Evolutionary conservation across 805 yeast genomes (phyloP).

Genomic region (Zygosaccharomyces siamensis): DNA sequence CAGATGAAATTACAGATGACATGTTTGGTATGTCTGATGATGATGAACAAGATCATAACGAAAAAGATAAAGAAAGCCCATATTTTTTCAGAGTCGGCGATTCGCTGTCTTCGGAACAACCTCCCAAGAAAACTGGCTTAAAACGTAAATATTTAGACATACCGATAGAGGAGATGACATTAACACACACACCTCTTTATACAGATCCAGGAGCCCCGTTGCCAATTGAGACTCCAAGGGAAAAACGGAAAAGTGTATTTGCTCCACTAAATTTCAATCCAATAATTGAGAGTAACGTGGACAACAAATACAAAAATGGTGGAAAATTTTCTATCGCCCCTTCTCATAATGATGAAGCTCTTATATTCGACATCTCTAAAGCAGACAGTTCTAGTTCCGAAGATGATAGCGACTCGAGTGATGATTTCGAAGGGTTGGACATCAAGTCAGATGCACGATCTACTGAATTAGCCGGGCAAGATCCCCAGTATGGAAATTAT

Average conservation of each 20-base stretch:
- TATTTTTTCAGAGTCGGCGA: constrained; percentile 7
- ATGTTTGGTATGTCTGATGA: constrained; percentile 33
- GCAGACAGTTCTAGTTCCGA: constrained; percentile 33
- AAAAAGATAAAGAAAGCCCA: constrained; percentile 5
- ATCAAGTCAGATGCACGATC: constrained; percentile 18
- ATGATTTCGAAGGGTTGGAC: constrained; percentile 23
- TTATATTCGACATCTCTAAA: constrained; percentile 31
- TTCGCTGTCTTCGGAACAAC: constrained; percentile 6
- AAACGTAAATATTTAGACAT: constrained; percentile 42
- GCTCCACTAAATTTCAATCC: constrained; percentile 83
- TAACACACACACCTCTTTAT: constrained; percentile 50
- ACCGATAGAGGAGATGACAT: constrained; percentile 55
- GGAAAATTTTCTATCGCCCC: constrained; percentile 67
- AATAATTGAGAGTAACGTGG: constrained; percentile 66
- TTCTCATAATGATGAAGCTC: constrained; percentile 28
- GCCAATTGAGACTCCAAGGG: constrained; percentile 51
- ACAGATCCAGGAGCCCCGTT: constrained; percentile 83
- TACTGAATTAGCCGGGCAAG: constrained; percentile 18
- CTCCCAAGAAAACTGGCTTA: constrained; percentile 7
- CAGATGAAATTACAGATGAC: constrained; percentile 31
- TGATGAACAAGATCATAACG: constrained; percentile 18
- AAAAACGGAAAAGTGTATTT: constrained; percentile 56
- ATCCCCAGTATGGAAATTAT: constrained; percentile 17
- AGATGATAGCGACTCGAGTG: constrained; percentile 29
- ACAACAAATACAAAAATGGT: constrained; percentile 81